phyloP scores from a whole-genome alignment of 345 rosid species.

The Turritis glabra region DNA sequence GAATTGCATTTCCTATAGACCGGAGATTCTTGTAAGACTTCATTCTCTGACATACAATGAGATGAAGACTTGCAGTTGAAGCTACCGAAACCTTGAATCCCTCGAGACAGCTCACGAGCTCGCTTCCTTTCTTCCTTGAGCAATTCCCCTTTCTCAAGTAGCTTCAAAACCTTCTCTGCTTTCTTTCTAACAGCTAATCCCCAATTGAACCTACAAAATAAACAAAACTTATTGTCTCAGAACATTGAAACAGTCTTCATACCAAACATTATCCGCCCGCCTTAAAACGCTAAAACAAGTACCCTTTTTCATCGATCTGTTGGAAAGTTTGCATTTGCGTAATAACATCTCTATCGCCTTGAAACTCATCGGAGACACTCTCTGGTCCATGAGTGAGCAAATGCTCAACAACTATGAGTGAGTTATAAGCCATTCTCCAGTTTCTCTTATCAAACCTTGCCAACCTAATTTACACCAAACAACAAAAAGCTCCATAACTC shows the following conservation, averaged over 20 bases:
- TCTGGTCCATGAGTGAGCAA: conserved; percentile 95
- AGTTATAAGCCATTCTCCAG: conserved; percentile 81
- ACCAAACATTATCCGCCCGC: background rate
- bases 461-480: conserved; percentile 49
- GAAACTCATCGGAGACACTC: conserved; percentile 80
- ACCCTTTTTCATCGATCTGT: conserved; percentile 84
- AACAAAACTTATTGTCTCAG: background rate
- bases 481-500: background rate
- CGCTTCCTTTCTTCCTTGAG: conserved; percentile 75
- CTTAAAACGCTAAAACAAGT: background rate
- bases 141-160: conserved; percentile 66
- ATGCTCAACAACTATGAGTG: conserved; percentile 72
- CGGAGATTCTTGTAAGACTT: conserved; percentile 45
- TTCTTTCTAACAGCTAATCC: conserved; percentile 79
- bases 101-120: conserved; percentile 80
- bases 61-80: conserved; percentile 44
- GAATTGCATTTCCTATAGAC: conserved; percentile 57
- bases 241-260: background rate
- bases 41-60: conserved; percentile 38
- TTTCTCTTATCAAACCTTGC: conserved; percentile 64
- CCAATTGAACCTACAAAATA: conserved; percentile 77
- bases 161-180: conserved; percentile 61
- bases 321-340: conserved; percentile 60
- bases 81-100: conserved; percentile 89
- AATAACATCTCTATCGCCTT: conserved; percentile 56